These are phyloP conservation scores for Trichomonas vaginalis DNA, from an alignment of 208 protist genomes.

Conservation along the genomic window DNA sequence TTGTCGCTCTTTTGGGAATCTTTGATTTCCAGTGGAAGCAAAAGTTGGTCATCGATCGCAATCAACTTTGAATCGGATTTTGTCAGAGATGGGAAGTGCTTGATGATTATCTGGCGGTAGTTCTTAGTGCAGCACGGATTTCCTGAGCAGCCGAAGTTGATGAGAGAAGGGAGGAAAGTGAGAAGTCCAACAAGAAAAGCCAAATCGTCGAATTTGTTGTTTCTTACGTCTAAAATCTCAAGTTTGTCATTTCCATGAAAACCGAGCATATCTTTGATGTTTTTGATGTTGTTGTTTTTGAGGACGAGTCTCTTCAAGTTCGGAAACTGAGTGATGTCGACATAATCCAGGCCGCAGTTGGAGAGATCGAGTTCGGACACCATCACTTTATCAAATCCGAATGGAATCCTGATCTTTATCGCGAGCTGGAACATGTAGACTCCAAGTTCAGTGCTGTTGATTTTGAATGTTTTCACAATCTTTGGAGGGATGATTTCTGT, in stretches of 20 bases:
- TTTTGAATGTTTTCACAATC: background rate
- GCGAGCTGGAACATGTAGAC: background rate
- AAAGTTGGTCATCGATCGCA: background rate
- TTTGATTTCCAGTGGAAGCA: background rate
- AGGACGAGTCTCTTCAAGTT: background rate
- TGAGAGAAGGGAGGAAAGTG: background rate
- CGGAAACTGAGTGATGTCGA: background rate
- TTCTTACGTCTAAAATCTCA: background rate
- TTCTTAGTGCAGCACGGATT: background rate
- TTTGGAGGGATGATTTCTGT: background rate
- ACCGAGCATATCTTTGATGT: background rate
- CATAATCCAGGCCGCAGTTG: background rate
- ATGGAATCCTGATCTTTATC: background rate
- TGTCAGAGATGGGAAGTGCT: background rate
- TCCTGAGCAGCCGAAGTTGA: background rate
- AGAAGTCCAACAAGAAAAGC: background rate
- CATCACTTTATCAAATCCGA: background rate
- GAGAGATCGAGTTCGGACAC: background rate
- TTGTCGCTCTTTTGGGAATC: background rate
- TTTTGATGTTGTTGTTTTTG: background rate
- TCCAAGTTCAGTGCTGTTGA: background rate
- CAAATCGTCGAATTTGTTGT: background rate
- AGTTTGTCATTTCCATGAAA: background rate
- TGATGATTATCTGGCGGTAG: background rate
- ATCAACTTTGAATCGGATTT: background rate